phyloP scores from a whole-genome alignment of 163 green algal species.

The Trebouxia gelatinosa region DNA sequence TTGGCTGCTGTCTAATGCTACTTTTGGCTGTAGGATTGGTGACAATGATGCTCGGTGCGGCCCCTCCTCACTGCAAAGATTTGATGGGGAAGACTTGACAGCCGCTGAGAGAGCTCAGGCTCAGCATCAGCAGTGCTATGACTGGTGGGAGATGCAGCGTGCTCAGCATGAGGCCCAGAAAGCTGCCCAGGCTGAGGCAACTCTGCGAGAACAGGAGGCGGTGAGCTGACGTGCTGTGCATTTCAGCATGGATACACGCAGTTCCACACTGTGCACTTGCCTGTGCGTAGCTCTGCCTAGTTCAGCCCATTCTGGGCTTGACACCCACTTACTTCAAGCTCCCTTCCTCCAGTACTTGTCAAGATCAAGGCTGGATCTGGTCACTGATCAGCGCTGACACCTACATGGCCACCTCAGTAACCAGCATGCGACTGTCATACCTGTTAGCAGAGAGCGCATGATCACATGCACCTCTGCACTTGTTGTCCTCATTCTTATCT shows the following conservation, averaged over 20 bases:
- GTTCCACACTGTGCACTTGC: background rate
- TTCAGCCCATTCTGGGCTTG: background rate
- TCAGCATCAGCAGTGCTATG: constrained; percentile 66
- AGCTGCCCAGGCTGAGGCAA: constrained; percentile 35
- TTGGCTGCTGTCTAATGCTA: background rate
- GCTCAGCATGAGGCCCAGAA: constrained; percentile 48
- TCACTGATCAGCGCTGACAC: no score
- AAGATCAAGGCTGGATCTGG: no score
- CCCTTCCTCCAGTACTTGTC: no score
- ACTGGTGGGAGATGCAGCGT: constrained; percentile 68
- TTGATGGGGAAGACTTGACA: constrained; percentile 68
- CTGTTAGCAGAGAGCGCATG: background rate
- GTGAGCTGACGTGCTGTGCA: background rate
- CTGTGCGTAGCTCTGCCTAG: background rate
- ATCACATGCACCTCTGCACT: background rate
- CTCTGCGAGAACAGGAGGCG: constrained; percentile 15
- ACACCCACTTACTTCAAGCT: no score
- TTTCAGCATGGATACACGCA: background rate
- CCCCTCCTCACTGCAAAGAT: constrained; percentile 50
- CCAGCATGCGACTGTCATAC: background rate
- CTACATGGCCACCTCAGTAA: background rate
- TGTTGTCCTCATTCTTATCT: background rate
- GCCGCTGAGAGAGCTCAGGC: constrained; percentile 38
- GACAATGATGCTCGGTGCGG: constrained; percentile 62
- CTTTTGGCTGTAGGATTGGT: constrained; percentile 36